A percentile compares a stretch with the other conserved stretches of the same genome.
Evolutionary conservation across 1,284 basidiomycete genomes (phyloP).

Genomic region (Ustilago tritici): DNA sequence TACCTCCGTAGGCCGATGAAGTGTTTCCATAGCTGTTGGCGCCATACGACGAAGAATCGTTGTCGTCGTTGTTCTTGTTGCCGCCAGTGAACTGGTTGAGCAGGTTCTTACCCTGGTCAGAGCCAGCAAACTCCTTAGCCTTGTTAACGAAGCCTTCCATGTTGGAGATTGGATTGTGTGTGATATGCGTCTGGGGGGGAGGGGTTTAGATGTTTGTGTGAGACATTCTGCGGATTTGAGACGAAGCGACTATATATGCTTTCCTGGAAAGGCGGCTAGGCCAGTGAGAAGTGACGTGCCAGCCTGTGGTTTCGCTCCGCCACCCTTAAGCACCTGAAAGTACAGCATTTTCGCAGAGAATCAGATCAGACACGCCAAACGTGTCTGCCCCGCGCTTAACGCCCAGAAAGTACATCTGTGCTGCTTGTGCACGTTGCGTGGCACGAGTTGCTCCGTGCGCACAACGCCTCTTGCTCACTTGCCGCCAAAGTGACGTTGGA

Average conservation of each 20-base stretch:
- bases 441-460: slow-evolving; percentile 5
- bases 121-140: slow-evolving; percentile 59
- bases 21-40: slow-evolving; percentile 4
- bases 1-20: not conserved
- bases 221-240: not conserved
- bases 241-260: not conserved
- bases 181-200: not conserved
- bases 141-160: slow-evolving; percentile 63
- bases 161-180: slow-evolving; percentile 11
- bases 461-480: not conserved
- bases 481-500: slow-evolving; percentile 3
- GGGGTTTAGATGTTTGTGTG: not conserved
- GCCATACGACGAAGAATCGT: slow-evolving; percentile 12
- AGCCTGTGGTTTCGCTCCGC: not conserved
- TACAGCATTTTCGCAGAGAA: no score
- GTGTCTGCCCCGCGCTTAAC: no score
- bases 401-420: not conserved
- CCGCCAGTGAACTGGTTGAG: slow-evolving; percentile 47
- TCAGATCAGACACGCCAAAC: no score
- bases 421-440: not conserved
- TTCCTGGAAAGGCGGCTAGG: not conserved
- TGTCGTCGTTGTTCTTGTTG: slow-evolving; percentile 36
- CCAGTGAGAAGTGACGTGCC: not conserved
- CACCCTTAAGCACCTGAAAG: not conserved
- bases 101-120: slow-evolving; percentile 53